phyloP scores from a whole-genome alignment of 2,329 filamentous ascomycete species.

The Aspergillus piperis region DNA sequence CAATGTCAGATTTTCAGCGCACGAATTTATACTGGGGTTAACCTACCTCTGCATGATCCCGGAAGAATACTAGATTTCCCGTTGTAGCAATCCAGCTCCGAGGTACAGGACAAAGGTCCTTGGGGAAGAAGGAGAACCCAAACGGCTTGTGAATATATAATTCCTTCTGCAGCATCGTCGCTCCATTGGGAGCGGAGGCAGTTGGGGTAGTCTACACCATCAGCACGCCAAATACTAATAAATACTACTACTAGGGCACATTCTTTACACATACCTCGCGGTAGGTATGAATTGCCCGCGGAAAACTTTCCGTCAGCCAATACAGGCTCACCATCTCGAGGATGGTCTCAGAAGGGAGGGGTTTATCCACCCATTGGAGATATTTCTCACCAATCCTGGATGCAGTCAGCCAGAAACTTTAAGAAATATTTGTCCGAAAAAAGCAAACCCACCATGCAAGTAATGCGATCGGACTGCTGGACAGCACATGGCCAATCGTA shows the following conservation, averaged over 20 bases:
- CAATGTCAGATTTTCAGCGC: background rate
- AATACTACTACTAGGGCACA: background rate
- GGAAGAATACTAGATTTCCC: slow-evolving; percentile 42
- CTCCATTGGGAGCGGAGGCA: background rate
- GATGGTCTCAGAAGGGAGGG: slow-evolving; percentile 34
- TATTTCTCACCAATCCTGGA: slow-evolving; percentile 45
- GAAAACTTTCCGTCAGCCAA: slow-evolving; percentile 43
- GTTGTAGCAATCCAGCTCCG: slow-evolving; percentile 38
- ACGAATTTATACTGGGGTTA: background rate
- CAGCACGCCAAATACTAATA: background rate
- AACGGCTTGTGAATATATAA: slow-evolving; percentile 46
- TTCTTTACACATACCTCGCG: slow-evolving; percentile 25
- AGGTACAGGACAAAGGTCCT: slow-evolving; percentile 46
- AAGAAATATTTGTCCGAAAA: too few species aligned
- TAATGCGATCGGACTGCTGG: slow-evolving; percentile 5
- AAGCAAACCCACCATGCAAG: slow-evolving; percentile 5
- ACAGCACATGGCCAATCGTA: background rate
- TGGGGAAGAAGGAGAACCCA: slow-evolving; percentile 50
- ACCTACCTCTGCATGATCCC: slow-evolving; percentile 35
- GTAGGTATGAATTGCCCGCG: slow-evolving; percentile 37
- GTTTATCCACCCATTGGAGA: slow-evolving; percentile 39
- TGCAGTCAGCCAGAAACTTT: background rate
- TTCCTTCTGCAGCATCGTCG: slow-evolving; percentile 1
- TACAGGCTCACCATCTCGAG: slow-evolving; percentile 39
- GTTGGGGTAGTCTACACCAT: background rate